These are phyloP conservation scores for Rhipidocladum racemiflorum DNA, from an alignment of 176 grass and related monocot genomes.

Conservation along the genomic window DNA sequence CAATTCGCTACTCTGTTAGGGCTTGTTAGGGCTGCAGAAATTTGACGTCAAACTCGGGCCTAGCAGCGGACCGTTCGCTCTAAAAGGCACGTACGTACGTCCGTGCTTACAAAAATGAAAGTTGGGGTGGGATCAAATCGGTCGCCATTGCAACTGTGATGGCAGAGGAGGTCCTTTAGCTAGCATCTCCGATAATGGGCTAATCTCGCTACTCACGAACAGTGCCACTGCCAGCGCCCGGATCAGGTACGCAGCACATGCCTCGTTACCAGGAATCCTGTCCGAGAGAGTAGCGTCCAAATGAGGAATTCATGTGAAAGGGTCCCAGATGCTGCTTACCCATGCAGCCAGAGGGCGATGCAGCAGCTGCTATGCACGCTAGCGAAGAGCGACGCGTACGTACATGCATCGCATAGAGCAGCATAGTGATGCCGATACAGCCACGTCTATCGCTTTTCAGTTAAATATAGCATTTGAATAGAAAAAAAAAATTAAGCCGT, in stretches of 20 bases:
- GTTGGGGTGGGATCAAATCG: background rate
- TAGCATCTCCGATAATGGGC: background rate
- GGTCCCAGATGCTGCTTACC: background rate
- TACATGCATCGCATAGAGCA: background rate
- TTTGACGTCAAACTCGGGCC: background rate
- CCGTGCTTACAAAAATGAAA: background rate
- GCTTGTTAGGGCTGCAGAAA: background rate
- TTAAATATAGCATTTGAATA: too few species aligned
- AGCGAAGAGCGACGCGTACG: background rate
- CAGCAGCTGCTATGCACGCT: conserved; percentile 3
- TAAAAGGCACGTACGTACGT: background rate
- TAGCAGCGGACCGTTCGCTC: background rate
- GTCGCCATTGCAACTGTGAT: background rate
- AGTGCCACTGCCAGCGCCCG: background rate
- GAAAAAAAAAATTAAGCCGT: too few species aligned
- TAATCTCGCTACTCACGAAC: background rate
- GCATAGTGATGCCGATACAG: too few species aligned
- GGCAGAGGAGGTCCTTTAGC: background rate
- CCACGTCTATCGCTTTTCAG: too few species aligned
- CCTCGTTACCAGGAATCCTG: conserved; percentile 43
- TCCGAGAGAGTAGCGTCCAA: conserved; percentile 42
- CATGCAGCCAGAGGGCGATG: conserved; percentile 2
- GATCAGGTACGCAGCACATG: conserved; percentile 33
- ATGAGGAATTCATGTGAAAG: conserved; percentile 20
- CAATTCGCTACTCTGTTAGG: background rate